Conservation (phyloP, 108 stramenopile species). For the Skeletonema marinoi region DNA sequence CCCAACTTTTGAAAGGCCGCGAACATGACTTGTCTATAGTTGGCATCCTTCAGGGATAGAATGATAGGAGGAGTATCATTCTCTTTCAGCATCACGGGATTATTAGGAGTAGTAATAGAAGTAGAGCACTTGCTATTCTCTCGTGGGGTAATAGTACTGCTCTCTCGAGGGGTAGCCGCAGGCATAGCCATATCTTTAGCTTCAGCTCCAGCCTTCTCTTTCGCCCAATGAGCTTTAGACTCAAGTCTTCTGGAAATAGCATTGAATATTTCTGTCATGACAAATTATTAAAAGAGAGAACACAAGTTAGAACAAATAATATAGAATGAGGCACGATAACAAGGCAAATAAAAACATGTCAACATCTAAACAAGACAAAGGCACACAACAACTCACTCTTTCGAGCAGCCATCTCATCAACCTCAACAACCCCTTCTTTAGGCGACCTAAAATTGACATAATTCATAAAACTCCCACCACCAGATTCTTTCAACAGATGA, state of each 20-base stretch:
- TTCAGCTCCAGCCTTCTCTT: not conserved
- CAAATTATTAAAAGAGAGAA: not conserved
- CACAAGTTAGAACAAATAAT: not conserved
- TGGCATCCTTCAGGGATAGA: not conserved
- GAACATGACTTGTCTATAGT: not conserved
- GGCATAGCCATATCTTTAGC: no score
- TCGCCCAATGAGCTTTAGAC: not conserved
- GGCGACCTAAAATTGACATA: not conserved
- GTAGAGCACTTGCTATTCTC: no score
- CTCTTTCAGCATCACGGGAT: no score
- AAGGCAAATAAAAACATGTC: no score
- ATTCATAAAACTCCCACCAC: not conserved
- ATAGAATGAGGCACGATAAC: not conserved
- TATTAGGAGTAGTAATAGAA: no score
- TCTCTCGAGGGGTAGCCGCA: no score
- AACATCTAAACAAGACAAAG: no score
- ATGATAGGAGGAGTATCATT: not conserved
- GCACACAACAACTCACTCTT: not conserved
- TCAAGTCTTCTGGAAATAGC: not conserved
- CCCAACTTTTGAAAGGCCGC: not conserved
- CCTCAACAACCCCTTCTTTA: not conserved
- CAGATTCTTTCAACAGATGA: not conserved
- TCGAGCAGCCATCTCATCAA: not conserved
- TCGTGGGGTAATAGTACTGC: no score
- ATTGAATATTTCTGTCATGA: not conserved